Evolutionary conservation across 345 rosid genomes (phyloP).

Genomic region (Linum usitatissimum): DNA sequence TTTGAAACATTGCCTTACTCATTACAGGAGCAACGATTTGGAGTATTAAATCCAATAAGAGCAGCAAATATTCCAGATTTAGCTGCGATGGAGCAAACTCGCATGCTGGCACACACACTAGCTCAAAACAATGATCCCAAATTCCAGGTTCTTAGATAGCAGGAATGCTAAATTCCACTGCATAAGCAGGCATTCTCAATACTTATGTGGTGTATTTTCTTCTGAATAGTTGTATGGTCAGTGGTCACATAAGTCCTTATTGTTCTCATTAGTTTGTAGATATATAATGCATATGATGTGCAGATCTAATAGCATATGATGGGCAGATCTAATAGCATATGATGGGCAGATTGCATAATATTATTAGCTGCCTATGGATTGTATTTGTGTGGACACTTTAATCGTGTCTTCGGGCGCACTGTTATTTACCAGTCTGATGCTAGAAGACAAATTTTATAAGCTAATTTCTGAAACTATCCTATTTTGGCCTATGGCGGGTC

Average conservation of each 20-base stretch:
- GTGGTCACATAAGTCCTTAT: constrained; percentile 4
- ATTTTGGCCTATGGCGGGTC: no score
- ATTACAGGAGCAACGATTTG: constrained; percentile 62
- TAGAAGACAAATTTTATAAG: no score
- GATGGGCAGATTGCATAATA: no score
- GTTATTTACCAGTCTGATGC: no score
- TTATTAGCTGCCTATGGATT: no score
- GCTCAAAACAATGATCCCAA: constrained; percentile 86
- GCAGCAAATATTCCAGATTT: constrained; percentile 45
- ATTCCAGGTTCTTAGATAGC: constrained; percentile 54
- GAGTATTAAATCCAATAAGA: constrained; percentile 50
- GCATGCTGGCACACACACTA: constrained; percentile 85
- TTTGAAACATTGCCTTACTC: constrained; percentile 8
- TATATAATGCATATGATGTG: neutral
- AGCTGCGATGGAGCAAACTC: constrained; percentile 97
- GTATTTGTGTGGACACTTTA: no score
- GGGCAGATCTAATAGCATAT: no score
- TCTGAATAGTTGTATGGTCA: neutral
- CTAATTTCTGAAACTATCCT: no score
- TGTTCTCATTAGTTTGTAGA: constrained; percentile 12
- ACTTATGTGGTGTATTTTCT: neutral
- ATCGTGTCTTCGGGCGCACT: no score
- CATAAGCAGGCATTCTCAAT: neutral
- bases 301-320: no score
- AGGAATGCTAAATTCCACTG: neutral